These are phyloP conservation scores for Artomyces pyxidatus DNA, from an alignment of 768 basidiomycete species.

Conservation along the genomic window DNA sequence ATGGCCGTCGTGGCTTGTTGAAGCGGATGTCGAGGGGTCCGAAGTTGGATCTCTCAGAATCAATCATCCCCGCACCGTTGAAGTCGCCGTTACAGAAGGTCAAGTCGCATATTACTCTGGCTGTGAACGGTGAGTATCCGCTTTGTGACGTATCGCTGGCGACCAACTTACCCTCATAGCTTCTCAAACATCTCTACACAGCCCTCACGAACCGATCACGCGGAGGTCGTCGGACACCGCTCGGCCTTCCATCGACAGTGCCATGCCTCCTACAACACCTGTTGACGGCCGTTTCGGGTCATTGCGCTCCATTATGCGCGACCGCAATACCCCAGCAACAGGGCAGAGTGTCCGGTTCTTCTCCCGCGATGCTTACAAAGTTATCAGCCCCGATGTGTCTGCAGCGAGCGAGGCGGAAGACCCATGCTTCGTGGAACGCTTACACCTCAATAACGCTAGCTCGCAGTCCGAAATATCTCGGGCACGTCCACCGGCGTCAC, in stretches of 20 bases:
- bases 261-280: conserved; percentile 22
- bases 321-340: conserved; percentile 63
- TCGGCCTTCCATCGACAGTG: conserved; percentile 19
- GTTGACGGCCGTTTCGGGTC: conserved; percentile 37
- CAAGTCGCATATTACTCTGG: conserved; percentile 12
- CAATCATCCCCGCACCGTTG: conserved; percentile 8
- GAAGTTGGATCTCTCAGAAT: conserved; percentile 9
- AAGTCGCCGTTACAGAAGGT: conserved; percentile 16
- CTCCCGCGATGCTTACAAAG: conserved; percentile 57
- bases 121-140: conserved; percentile 2
- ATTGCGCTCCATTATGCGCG: conserved; percentile 64
- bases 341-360: conserved; percentile 79
- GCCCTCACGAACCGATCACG: conserved; percentile 21
- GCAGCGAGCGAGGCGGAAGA: conserved; percentile 29
- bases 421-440: conserved; percentile 20
- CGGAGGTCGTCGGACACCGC: conserved; percentile 20
- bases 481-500: conserved; percentile 7
- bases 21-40: conserved; percentile 13
- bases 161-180: background rate
- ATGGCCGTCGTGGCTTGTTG: conserved; percentile 11
- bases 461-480: conserved; percentile 9
- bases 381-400: conserved; percentile 59
- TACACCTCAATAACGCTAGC: conserved; percentile 24
- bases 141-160: background rate
- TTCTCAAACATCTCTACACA: conserved; percentile 16